Percentiles rank a stretch among this genome's conserved stretches.
Evolutionary conservation across 257 asterid species (phyloP).

Genomic region (Solanum ossicruentum): DNA sequence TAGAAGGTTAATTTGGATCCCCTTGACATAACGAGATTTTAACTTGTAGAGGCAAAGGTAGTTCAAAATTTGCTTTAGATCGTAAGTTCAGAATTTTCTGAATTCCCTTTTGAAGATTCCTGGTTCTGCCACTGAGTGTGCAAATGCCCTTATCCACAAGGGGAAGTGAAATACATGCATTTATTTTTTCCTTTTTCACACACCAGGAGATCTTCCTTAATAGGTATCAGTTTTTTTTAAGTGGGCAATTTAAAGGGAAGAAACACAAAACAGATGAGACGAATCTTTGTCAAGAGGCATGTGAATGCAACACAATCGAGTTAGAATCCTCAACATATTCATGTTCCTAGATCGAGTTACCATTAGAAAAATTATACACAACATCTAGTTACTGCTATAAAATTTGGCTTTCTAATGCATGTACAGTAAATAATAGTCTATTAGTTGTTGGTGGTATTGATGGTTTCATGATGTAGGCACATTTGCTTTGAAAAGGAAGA

Average conservation of each 20-base stretch:
- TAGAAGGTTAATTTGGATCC: background rate
- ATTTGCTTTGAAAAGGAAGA: constrained; percentile 62
- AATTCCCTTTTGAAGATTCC: background rate
- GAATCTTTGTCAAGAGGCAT: background rate
- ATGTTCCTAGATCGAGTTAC: too few species aligned
- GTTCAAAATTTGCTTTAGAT: background rate
- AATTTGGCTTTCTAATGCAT: background rate
- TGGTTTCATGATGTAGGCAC: constrained; percentile 26
- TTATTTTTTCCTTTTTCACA: too few species aligned
- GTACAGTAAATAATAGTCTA: background rate
- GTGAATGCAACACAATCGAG: background rate
- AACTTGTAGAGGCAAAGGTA: background rate
- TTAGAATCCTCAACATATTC: background rate
- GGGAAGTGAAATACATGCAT: background rate
- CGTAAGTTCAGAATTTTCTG: background rate
- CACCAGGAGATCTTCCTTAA: too few species aligned
- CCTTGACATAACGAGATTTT: background rate
- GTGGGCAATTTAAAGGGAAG: background rate
- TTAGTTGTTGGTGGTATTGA: background rate
- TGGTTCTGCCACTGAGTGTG: background rate
- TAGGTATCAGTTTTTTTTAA: too few species aligned
- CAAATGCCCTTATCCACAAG: background rate
- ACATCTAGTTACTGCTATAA: too few species aligned
- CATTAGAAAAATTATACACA: background rate
- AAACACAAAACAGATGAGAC: background rate